Base-by-base conservation (phyloP, 768 basidiomycete species). In the Lentinula aciculospora region DNA sequence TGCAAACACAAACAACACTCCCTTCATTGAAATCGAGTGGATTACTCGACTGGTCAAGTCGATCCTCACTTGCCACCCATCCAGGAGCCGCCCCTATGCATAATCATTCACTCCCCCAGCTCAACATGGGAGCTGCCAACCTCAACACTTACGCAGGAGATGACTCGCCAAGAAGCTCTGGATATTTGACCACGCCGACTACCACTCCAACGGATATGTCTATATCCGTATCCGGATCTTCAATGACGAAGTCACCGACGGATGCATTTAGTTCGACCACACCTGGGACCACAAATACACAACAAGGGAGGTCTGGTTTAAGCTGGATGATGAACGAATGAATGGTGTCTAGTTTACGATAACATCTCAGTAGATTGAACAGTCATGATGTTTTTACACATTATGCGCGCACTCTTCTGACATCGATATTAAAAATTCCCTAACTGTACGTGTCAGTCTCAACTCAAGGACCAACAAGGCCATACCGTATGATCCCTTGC, bases 251-350 rank as follows among this genome's bases (percentile, higher is more conserved):
- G 9, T 17, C 46, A 28, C 9, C 56, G 27, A n/a, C 8, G 12
- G 12, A n/a, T 47, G 31, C 46, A 10, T 31, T 37, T 7, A 17
- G 13, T 32, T 21, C 56, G 5, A 36, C n/a, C 31, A 21, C 9
- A 28, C 3, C 21, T 17, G 56, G 46, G 19, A 39, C 29, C 23
- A 39, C 51, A n/a, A 37, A 36, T 39, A 37, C 51, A 32, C 49
- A 50, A 34, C 49, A 17, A 45, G 55, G 55, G 12, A 47, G 56
- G 34, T 34, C 46, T 32, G 56, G 56, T 23, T 27, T 57, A 23
- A 47, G 45, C n/a, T 57, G 56, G 56, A 57, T 57, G 56, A 57
- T 57, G 56, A 57, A 57, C n/a, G 45, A 37, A 27, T 57, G 21
- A 57, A 53, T 29, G 13, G 17, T 29, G 40, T 10, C 17, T 42